Percentiles rank a stretch among this genome's conserved stretches.
These are phyloP conservation scores for Penicillium cataractarum DNA, from an alignment of 495 filamentous ascomycete species.

Conservation along the genomic window DNA sequence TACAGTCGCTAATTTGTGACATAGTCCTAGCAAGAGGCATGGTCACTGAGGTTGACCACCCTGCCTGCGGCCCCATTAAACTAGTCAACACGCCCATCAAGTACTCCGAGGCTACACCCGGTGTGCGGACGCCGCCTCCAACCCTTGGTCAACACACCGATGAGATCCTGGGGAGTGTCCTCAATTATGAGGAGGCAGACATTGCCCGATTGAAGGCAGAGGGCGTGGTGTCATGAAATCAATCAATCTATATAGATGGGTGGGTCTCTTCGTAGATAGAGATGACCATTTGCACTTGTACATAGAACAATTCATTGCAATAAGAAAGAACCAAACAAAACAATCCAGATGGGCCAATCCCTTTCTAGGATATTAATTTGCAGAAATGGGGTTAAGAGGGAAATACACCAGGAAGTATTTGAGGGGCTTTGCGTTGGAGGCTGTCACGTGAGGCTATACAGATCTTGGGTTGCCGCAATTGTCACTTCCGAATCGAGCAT, in stretches of 20 bases:
- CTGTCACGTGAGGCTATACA: conserved; percentile 40
- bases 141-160: conserved; percentile 91
- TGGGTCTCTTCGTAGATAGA: conserved; percentile 8
- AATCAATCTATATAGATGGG: conserved; percentile 1
- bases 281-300: background rate
- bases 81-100: conserved; percentile 96
- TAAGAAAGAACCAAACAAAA: background rate
- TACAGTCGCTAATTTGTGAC: conserved; percentile 5
- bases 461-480: conserved; percentile 29
- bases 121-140: conserved; percentile 80
- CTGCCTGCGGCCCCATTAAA: conserved; percentile 80
- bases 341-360: background rate
- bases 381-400: too few species aligned
- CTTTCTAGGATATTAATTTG: too few species aligned
- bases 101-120: conserved; percentile 79
- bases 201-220: conserved; percentile 66
- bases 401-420: too few species aligned
- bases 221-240: conserved; percentile 62
- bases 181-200: conserved; percentile 64
- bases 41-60: conserved; percentile 86
- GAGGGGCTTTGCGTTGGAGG: background rate
- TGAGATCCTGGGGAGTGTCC: conserved; percentile 70
- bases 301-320: background rate
- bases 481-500: background rate
- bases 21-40: conserved; percentile 80